Conservation (phyloP, 768 basidiomycete genomes). For the Tulasnella sp. region DNA sequence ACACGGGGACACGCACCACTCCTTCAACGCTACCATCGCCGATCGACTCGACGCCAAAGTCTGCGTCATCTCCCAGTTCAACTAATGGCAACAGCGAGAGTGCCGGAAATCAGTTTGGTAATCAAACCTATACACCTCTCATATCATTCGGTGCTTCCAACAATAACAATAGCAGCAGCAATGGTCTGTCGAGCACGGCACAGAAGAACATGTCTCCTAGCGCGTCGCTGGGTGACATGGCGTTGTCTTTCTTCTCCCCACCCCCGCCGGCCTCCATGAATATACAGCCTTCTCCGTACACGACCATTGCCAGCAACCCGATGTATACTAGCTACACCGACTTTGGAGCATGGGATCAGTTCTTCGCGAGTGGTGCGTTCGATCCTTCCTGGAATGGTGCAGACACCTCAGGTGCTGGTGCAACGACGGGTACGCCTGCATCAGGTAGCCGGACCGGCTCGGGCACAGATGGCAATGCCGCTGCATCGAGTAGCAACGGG, state of each 20-base stretch:
- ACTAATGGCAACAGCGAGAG: slow-evolving; percentile 6
- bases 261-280: not conserved
- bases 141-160: slow-evolving; percentile 17
- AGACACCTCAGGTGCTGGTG: not conserved
- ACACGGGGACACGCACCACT: slow-evolving; percentile 10
- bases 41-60: not conserved
- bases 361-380: slow-evolving; percentile 8
- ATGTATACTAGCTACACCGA: slow-evolving; percentile 64
- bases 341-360: slow-evolving; percentile 12
- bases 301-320: slow-evolving; percentile 74
- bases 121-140: slow-evolving; percentile 17
- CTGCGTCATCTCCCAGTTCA: slow-evolving; percentile 19
- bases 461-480: not conserved
- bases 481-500: not conserved
- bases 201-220: slow-evolving; percentile 24
- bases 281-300: slow-evolving; percentile 37
- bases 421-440: not conserved
- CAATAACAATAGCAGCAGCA: not conserved
- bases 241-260: slow-evolving; percentile 22
- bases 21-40: slow-evolving; percentile 21
- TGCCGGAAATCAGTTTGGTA: slow-evolving; percentile 2
- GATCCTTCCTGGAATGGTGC: not conserved
- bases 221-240: slow-evolving; percentile 22
- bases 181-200: not conserved
- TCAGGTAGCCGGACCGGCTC: no score